Conservation (phyloP, 2,329 filamentous ascomycete species). For the Botrytis fragariae region DNA sequence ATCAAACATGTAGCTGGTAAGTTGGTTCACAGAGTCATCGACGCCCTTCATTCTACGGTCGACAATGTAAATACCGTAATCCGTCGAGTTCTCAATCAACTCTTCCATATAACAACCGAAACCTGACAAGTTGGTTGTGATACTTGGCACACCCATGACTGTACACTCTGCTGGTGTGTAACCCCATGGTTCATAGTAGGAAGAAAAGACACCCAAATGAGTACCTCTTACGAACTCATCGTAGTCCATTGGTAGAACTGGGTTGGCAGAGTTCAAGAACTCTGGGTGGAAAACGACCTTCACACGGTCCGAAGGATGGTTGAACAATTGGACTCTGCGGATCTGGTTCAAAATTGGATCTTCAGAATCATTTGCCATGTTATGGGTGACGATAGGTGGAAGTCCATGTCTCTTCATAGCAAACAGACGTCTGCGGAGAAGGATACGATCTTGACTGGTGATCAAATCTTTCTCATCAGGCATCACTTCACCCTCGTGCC, state of each 20-base stretch:
- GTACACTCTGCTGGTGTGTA: slow-evolving; percentile 98
- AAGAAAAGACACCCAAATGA: slow-evolving; percentile 91
- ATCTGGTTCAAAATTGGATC: slow-evolving; percentile 96
- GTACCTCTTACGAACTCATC: slow-evolving; percentile 98
- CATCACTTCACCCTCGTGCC: slow-evolving; percentile 91
- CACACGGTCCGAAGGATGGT: slow-evolving; percentile 89
- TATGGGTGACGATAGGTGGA: slow-evolving; percentile 96
- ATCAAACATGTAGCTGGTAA: slow-evolving; percentile 88
- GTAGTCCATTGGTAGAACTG: slow-evolving; percentile 92
- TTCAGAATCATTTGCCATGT: slow-evolving; percentile 92
- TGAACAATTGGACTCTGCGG: slow-evolving; percentile 93
- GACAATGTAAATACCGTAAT: slow-evolving; percentile 99
- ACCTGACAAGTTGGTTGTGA: slow-evolving; percentile 95
- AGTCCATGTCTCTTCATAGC: slow-evolving; percentile 92
- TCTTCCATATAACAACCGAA: slow-evolving; percentile 99
- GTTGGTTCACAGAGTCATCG: slow-evolving; percentile 95
- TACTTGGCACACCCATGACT: slow-evolving; percentile 97
- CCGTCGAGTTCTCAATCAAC: slow-evolving; percentile 93
- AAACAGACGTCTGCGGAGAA: slow-evolving; percentile 86
- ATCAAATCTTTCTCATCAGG: slow-evolving; percentile 97
- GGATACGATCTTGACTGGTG: slow-evolving; percentile 84
- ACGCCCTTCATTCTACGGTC: slow-evolving; percentile 93
- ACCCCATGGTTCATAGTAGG: slow-evolving; percentile 99
- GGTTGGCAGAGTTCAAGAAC: slow-evolving; percentile 93
- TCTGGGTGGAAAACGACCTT: slow-evolving; percentile 98